phyloP scores from a whole-genome alignment of 2,329 filamentous ascomycete genomes.

The Phialocephala sp. region DNA sequence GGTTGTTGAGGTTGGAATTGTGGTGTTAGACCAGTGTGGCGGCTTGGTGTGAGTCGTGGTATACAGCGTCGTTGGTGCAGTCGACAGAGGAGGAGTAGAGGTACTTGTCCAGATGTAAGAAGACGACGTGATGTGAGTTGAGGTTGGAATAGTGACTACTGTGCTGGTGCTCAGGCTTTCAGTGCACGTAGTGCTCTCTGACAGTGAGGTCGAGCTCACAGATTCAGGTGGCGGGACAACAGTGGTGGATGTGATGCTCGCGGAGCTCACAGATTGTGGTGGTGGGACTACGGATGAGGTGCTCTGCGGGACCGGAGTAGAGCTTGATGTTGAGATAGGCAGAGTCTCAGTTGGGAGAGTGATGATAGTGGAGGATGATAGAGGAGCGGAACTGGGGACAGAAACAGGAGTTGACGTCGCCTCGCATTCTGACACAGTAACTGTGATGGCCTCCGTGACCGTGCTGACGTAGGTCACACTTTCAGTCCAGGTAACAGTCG shows the following conservation, averaged over 20 bases:
- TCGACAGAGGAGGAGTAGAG: neutral
- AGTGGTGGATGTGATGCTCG: neutral
- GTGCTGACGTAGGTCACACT: neutral
- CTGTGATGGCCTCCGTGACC: neutral
- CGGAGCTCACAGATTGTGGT: neutral
- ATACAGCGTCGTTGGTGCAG: constrained; percentile 1
- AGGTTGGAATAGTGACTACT: no score
- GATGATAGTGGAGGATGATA: neutral
- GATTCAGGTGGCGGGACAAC: neutral
- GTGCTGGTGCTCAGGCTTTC: neutral
- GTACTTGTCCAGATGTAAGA: neutral
- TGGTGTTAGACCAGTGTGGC: constrained; percentile 3
- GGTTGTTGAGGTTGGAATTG: constrained; percentile 3
- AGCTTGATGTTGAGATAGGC: neutral
- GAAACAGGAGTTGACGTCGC: neutral
- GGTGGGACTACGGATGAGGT: neutral
- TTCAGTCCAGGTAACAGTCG: neutral
- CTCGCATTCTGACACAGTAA: constrained; percentile 1
- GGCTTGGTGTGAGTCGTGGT: constrained; percentile 4
- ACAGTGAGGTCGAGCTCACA: neutral
- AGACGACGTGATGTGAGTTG: neutral
- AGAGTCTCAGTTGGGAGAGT: constrained; percentile 3
- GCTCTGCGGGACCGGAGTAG: neutral
- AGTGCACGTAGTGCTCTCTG: neutral
- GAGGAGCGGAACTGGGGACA: neutral